Base-by-base conservation (phyloP, 78 protist species). In the Chrysochromulina tobinii region DNA sequence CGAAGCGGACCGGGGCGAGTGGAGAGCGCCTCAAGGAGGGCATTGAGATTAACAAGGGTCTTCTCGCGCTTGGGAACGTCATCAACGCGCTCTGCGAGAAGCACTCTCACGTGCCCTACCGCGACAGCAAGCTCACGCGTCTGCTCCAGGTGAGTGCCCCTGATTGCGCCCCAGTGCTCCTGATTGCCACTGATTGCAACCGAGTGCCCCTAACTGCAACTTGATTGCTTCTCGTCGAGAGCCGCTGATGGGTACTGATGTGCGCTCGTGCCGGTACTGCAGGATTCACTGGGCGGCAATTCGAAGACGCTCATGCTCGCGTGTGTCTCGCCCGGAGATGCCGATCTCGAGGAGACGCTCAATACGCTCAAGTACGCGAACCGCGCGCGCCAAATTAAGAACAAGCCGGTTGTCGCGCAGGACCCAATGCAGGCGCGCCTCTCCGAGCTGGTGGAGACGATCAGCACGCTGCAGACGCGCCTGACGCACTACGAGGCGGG, bases 71-170 rank as follows among this genome's bases (percentile, higher is more conserved):
- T 50, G 96, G 96, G 54, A 94, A 95, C 67, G 97, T 96, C 55
- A 96, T 96, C 91, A 61, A 89, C 89, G 94, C 95, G 20, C 95
- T 96, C 20, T 95, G 95, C 66, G 96, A 94, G 58, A 57, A 67
- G 61, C 87, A 79, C 7, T 4, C 50, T 3, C 95, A 93, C 95
- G 95, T 96, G 53, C 98, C 98, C 1, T 96, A 96, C 90, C 69
- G 98, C 17, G 93, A 94, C 94, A 66, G 89, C 55, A 95, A 95
- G 92, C 94, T 95, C 64, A 93, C 95, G 53, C 77, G 95, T 48
- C 83, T 75, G 23, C 83, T 75, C 20, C 83, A 66, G 72, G 72
- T 18, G 23, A 7, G 23, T 18, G 8, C 27, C 72, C 25, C 4
- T 38, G 38, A 38, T 38, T 38, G 21, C 21, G 64, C 64, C 21